Conservation (phyloP, 2,329 filamentous ascomycete genomes). For the Cladophialophora psammophila region DNA sequence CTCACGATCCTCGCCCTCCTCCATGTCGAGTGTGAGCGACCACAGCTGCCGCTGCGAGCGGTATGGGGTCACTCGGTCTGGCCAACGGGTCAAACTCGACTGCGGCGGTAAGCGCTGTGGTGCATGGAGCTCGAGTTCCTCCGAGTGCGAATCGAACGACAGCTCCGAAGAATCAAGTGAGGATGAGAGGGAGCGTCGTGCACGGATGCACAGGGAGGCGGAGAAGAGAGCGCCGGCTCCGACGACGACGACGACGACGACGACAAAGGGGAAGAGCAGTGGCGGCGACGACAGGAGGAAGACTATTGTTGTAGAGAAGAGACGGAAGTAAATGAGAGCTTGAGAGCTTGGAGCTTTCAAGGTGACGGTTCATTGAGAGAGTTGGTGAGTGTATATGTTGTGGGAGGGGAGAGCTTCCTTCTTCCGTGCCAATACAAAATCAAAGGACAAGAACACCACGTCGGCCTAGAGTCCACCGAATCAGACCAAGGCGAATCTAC, state of each 20-base stretch:
- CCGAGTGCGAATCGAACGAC: constrained; percentile 36
- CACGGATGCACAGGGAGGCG: constrained; percentile 28
- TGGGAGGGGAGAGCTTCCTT: constrained; percentile 21
- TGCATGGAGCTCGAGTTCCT: constrained; percentile 58
- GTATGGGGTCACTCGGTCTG: constrained; percentile 93
- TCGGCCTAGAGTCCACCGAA: constrained; percentile 14
- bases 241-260: neutral
- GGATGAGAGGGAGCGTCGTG: constrained; percentile 35
- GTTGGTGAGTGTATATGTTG: constrained; percentile 9
- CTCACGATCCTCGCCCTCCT: constrained; percentile 64
- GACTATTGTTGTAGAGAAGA: constrained; percentile 31
- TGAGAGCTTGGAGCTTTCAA: neutral
- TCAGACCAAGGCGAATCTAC: constrained; percentile 1
- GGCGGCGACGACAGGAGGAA: constrained; percentile 21
- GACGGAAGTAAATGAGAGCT: constrained; percentile 24
- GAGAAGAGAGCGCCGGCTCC: constrained; percentile 23
- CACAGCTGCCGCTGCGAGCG: constrained; percentile 86
- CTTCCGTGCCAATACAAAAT: constrained; percentile 12
- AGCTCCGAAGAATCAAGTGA: constrained; percentile 34
- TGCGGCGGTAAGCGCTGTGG: constrained; percentile 89
- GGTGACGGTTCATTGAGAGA: neutral
- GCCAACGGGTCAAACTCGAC: constrained; percentile 93
- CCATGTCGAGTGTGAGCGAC: constrained; percentile 71
- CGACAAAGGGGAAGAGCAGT: constrained; percentile 9
- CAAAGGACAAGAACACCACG: constrained; percentile 6